Percentiles rank a stretch among this genome's conserved stretches.
phyloP scores from a whole-genome alignment of 2,329 filamentous ascomycete species.

The Trichoderma sp. region DNA sequence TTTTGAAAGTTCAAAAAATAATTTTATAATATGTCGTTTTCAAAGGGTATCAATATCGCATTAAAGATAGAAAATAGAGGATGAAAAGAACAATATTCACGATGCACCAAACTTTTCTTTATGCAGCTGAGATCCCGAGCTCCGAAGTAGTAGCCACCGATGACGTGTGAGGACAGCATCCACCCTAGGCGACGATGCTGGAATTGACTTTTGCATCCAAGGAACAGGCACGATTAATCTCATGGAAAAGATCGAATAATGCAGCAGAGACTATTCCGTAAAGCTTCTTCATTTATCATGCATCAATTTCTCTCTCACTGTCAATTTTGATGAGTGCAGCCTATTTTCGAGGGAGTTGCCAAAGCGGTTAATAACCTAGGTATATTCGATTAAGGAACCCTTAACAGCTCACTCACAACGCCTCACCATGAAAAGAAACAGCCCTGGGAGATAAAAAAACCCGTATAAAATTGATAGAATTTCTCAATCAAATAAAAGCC shows the following conservation, averaged over 20 bases:
- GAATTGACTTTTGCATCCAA: background rate
- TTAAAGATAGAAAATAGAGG: background rate
- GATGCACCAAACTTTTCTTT: background rate
- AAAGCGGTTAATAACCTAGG: background rate
- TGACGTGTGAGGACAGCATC: constrained; percentile 7
- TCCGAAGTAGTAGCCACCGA: constrained; percentile 1
- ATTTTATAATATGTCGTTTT: background rate
- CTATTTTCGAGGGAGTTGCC: background rate
- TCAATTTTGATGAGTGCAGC: background rate
- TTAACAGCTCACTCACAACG: background rate
- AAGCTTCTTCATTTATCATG: background rate
- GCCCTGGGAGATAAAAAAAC: too few species aligned
- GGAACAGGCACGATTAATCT: background rate
- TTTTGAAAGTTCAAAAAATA: background rate
- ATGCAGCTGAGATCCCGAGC: constrained; percentile 13
- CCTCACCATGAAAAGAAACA: background rate
- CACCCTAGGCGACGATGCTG: background rate
- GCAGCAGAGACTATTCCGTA: background rate
- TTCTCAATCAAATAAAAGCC: background rate
- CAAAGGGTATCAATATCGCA: background rate
- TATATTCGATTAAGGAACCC: background rate
- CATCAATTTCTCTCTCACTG: too few species aligned
- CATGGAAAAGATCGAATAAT: background rate
- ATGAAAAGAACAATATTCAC: background rate
- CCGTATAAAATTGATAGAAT: background rate